Conservation (phyloP, 176 grass and related monocot genomes). For the Raddia guianensis region DNA sequence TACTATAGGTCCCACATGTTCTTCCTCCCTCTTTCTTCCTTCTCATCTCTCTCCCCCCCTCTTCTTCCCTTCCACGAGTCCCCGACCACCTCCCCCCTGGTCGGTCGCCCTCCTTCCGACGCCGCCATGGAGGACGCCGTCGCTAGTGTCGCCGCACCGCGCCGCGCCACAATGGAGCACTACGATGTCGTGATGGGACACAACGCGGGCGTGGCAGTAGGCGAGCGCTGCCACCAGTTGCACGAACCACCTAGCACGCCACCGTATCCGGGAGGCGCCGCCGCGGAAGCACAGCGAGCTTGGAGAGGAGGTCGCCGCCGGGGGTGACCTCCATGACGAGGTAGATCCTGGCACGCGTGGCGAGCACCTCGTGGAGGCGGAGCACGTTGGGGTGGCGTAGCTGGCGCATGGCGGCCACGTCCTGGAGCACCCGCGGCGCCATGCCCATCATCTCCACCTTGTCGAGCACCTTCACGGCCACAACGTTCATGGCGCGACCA, state of each 20-base stretch:
- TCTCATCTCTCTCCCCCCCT: no score
- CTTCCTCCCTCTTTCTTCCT: no score
- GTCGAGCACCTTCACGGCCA: conserved; percentile 83
- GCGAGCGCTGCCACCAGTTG: conserved; percentile 67
- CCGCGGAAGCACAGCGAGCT: conserved; percentile 40
- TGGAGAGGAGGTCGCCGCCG: conserved; percentile 57
- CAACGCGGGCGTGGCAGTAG: conserved; percentile 72
- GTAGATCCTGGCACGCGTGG: conserved; percentile 63
- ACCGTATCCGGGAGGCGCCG: conserved; percentile 49
- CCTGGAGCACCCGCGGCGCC: conserved; percentile 51
- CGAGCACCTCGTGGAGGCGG: conserved; percentile 76
- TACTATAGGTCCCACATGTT: no score
- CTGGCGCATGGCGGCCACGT: conserved; percentile 73
- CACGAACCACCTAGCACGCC: conserved; percentile 53
- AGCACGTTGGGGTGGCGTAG: conserved; percentile 78
- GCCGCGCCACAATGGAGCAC: no score
- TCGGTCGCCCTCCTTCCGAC: no score
- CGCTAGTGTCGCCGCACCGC: no score
- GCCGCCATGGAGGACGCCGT: no score
- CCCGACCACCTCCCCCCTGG: no score
- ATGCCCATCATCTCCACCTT: conserved; percentile 56
- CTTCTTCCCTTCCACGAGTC: no score
- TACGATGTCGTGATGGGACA: conserved; percentile 65
- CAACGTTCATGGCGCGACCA: background rate
- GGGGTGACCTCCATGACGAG: conserved; percentile 82